Conservation (phyloP, 768 basidiomycete species). For the Panaeolus papilionaceus region DNA sequence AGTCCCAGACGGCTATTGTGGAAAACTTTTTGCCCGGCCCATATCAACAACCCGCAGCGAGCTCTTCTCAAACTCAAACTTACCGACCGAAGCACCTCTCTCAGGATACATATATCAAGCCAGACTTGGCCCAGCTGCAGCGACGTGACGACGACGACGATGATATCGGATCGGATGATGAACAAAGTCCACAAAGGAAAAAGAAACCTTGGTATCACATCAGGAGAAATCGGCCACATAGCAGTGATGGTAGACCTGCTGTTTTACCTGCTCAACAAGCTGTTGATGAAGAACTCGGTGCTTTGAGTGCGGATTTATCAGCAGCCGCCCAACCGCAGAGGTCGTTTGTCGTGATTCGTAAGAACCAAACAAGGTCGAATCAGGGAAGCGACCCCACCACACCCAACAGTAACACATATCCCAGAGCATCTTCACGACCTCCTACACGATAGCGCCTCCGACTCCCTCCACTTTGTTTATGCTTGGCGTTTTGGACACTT, state of each 20-base stretch:
- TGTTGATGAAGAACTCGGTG: constrained; percentile 41
- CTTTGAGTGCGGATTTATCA: constrained; percentile 27
- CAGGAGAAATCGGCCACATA: constrained; percentile 63
- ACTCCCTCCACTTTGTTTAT: constrained; percentile 18
- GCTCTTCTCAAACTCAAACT: constrained; percentile 21
- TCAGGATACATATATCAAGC: constrained; percentile 33
- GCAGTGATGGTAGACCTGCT: constrained; percentile 54
- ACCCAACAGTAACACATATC: constrained; percentile 22
- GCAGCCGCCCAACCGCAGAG: constrained; percentile 46
- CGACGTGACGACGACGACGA: constrained; percentile 35
- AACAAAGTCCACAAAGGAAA: constrained; percentile 50
- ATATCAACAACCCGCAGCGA: constrained; percentile 24
- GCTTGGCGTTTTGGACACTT: constrained; percentile 19
- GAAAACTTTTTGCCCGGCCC: constrained; percentile 50
- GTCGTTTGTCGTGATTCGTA: constrained; percentile 78
- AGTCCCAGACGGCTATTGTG: constrained; percentile 87
- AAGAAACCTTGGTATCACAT: constrained; percentile 78
- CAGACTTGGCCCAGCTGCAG: constrained; percentile 30
- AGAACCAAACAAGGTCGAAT: constrained; percentile 47
- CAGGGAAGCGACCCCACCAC: constrained; percentile 26
- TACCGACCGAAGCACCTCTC: constrained; percentile 30
- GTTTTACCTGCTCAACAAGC: constrained; percentile 27
- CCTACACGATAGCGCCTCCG: constrained; percentile 34
- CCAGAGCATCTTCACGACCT: constrained; percentile 32
- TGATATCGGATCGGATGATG: constrained; percentile 49